Conservation (phyloP, 1,139 yeast species). For the Kodamaea arcana region DNA sequence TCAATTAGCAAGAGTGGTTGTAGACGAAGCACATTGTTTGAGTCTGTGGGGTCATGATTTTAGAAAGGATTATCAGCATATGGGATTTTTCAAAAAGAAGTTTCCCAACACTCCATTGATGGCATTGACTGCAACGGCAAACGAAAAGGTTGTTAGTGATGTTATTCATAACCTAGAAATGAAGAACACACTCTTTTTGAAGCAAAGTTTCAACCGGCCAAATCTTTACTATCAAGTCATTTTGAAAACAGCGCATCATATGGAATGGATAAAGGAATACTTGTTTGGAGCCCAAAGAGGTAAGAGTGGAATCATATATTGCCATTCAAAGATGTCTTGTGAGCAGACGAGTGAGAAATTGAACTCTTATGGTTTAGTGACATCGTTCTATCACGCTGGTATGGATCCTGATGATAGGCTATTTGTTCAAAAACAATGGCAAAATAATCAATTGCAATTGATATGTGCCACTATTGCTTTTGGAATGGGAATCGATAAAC, state of each 20-base stretch:
- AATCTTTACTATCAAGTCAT: constrained; percentile 78
- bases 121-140: constrained; percentile 98
- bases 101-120: constrained; percentile 84
- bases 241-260: constrained; percentile 54
- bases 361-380: constrained; percentile 54
- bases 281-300: constrained; percentile 50
- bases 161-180: constrained; percentile 70
- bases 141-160: constrained; percentile 84
- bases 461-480: constrained; percentile 97
- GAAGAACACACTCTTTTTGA: constrained; percentile 50
- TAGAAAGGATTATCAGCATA: constrained; percentile 87
- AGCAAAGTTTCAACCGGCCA: constrained; percentile 85
- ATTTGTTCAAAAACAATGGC: constrained; percentile 77
- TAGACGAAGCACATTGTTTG: constrained; percentile 98
- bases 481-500: constrained; percentile 98
- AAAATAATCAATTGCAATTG: constrained; percentile 60
- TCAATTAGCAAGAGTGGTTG: constrained; percentile 77
- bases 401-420: constrained; percentile 75
- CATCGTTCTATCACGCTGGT: constrained; percentile 90
- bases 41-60: constrained; percentile 99
- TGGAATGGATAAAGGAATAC: constrained; percentile 58
- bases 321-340: constrained; percentile 86
- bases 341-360: constrained; percentile 73
- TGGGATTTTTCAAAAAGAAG: constrained; percentile 65
- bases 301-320: constrained; percentile 85